A percentile compares a stretch with the other conserved stretches of the same genome.
These are phyloP conservation scores for Trichoderma lentiforme DNA, from an alignment of 2,329 filamentous ascomycete genomes.

Conservation along the genomic window DNA sequence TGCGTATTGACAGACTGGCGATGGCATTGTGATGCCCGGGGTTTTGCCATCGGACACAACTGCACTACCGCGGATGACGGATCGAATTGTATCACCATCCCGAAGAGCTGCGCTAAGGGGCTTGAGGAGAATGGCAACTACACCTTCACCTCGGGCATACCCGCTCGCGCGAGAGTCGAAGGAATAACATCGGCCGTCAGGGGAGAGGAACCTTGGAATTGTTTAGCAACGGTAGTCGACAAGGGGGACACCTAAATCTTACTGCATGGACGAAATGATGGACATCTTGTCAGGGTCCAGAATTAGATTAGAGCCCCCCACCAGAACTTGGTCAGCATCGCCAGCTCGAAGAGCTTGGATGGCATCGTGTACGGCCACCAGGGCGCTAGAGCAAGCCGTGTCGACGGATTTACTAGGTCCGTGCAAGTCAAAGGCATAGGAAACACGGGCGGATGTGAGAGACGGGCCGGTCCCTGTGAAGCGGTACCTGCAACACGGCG, in stretches of 20 bases:
- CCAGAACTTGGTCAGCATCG: constrained; percentile 28
- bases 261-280: constrained; percentile 19
- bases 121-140: constrained; percentile 46
- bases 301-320: constrained; percentile 26
- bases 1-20: constrained; percentile 6
- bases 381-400: constrained; percentile 35
- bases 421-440: constrained; percentile 18
- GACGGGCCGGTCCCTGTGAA: constrained; percentile 17
- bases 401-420: constrained; percentile 30
- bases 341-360: constrained; percentile 22
- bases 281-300: constrained; percentile 18
- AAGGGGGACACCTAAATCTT: background rate
- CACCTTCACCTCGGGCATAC: constrained; percentile 51
- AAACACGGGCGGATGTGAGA: constrained; percentile 13
- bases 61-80: constrained; percentile 17
- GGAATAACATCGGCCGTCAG: constrained; percentile 16
- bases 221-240: background rate
- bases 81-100: constrained; percentile 24
- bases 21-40: constrained; percentile 18
- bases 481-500: constrained; percentile 1
- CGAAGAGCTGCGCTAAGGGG: constrained; percentile 40
- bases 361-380: constrained; percentile 32
- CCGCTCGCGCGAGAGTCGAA: constrained; percentile 34
- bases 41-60: constrained; percentile 17
- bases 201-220: constrained; percentile 13